Evolutionary conservation across 2,329 filamentous ascomycete species (phyloP), one percentile per base, ranked within the genome.

Genomic region (Curvularia spicifera): DNA sequence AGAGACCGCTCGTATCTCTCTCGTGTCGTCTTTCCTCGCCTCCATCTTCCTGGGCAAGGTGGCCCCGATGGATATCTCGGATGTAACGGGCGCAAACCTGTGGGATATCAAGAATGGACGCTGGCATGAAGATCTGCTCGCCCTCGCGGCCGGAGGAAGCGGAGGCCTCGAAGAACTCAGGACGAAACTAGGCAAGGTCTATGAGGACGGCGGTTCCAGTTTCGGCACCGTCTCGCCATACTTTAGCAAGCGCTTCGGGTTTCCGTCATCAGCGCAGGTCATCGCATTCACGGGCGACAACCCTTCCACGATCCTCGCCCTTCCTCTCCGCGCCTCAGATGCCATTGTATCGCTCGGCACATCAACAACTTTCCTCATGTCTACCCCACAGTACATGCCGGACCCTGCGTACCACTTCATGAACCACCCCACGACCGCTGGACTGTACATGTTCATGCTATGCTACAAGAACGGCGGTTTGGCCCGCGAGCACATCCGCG

Each of bases 381-480:
- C 91, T 71, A 98, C 95, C 4, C 88, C 91, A n/a, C 84, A 86
- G 69, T 98, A 97, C 83, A 89, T 89, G 75, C 92, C 95, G 2
- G 89, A 97, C 72, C 91, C 92, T 3, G 87, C 90, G 6, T 97
- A 97, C 73, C 95, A 99, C 81, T 97, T 98, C 83, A 96, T 98
- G 86, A 97, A 97, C 81, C 93, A 98, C 78, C 95, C 95, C 1
- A 95, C 93, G 44, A 96, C 92, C 0, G 81, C 88, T 0, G 92
- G 91, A 1, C 85, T 97, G 59, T 97, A 96, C 84, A 98, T 99
- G 95, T 98, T 99, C 79, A 99, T 99, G 95, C 87, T 99, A 35
- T 99, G 95, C 84, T 99, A 98, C 83, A 98, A 98, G 80, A 99
- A 99, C 79, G 95, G 95, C 67, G 93, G 93, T 2, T 87, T 98